A percentile compares a stretch with the other conserved stretches of the same genome.
Conservation (phyloP, 2,329 filamentous ascomycete genomes). For the Ustulina deusta region DNA sequence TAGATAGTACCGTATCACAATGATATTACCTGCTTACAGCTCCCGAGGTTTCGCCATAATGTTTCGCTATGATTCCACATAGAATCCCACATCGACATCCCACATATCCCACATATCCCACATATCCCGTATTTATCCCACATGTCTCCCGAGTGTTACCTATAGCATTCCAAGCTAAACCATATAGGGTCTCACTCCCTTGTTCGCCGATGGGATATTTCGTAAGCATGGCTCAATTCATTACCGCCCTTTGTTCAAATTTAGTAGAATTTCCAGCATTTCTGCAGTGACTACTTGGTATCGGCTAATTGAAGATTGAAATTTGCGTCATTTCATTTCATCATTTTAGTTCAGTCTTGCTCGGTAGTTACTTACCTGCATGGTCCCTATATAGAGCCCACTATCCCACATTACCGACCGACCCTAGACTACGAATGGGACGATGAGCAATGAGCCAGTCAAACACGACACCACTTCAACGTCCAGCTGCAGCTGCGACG, state of each 20-base stretch:
- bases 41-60: not conserved
- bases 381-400: not conserved
- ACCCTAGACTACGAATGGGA: not conserved
- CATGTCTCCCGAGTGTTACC: slow-evolving; percentile 4
- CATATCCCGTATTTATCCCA: slow-evolving; percentile 28
- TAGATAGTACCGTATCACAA: not conserved
- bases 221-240: slow-evolving; percentile 24
- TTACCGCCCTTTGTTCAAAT: not conserved
- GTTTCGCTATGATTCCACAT: not conserved
- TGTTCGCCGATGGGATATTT: slow-evolving; percentile 30
- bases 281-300: not conserved
- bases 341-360: slow-evolving; percentile 1
- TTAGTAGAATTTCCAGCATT: not conserved
- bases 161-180: slow-evolving; percentile 23
- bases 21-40: not conserved
- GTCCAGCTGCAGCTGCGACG: not conserved
- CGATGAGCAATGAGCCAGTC: slow-evolving; percentile 21
- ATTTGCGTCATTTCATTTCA: not conserved
- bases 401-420: slow-evolving; percentile 35
- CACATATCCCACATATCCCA: slow-evolving; percentile 9
- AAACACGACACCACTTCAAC: not conserved
- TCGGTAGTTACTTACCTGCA: not conserved
- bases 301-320: not conserved
- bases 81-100: slow-evolving; percentile 13
- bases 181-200: slow-evolving; percentile 1